Evolutionary conservation across 495 filamentous ascomycete species (phyloP).

Genomic region (Penicillium turbatum): DNA sequence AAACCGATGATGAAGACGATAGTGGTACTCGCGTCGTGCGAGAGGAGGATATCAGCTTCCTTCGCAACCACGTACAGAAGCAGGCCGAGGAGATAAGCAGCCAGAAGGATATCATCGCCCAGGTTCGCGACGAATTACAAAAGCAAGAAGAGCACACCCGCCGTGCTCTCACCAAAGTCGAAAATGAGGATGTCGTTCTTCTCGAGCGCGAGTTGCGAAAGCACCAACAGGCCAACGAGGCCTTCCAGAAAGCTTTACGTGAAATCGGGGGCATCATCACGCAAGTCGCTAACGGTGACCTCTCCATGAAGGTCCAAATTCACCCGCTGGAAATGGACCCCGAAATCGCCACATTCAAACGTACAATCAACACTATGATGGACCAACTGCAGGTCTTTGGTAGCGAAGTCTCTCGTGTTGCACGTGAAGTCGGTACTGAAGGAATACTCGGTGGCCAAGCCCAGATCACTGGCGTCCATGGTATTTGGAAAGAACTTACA

Average conservation of each 20-base stretch:
- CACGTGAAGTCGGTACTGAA: constrained; percentile 95
- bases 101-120: constrained; percentile 65
- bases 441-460: constrained; percentile 96
- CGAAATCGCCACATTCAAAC: constrained; percentile 98
- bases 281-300: constrained; percentile 89
- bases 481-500: constrained; percentile 97
- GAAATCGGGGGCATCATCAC: constrained; percentile 98
- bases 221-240: constrained; percentile 95
- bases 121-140: constrained; percentile 61
- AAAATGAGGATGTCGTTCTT: constrained; percentile 59
- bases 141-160: constrained; percentile 59
- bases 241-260: constrained; percentile 93
- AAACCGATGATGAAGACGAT: constrained; percentile 43
- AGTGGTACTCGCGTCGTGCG: constrained; percentile 46
- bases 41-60: constrained; percentile 65
- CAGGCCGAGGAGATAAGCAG: constrained; percentile 73
- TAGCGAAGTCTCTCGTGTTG: constrained; percentile 93
- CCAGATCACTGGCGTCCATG: constrained; percentile 88
- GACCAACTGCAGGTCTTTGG: constrained; percentile 97
- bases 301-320: constrained; percentile 96
- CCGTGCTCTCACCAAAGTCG: constrained; percentile 51
- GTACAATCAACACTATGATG: constrained; percentile 97
- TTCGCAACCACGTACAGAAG: constrained; percentile 71
- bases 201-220: constrained; percentile 92
- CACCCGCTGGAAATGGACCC: constrained; percentile 97